Evolutionary conservation across 192 early-diverging fungal species (phyloP), one percentile per base, ranked within the genome.

Genomic region (Paraglomus brasilianum): DNA sequence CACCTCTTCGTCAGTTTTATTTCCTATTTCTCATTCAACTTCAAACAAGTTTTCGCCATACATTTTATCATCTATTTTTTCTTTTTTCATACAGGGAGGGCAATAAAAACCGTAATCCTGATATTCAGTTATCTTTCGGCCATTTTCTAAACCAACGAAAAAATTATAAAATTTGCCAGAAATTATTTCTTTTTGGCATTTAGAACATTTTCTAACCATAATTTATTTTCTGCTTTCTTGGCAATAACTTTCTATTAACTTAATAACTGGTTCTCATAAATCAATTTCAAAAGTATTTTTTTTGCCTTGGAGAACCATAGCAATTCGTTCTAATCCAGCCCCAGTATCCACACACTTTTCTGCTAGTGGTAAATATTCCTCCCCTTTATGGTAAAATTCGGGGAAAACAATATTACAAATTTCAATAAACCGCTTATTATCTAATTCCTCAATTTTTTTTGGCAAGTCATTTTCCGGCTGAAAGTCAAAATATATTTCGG

Each of bases 321-420:
- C 73, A 79, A 87, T 64, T 17, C 85, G 66, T 41, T 87, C 83
- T n/a, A 87, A 57, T 0, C 85, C 83, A 79, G 85, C 83, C 5
- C 85, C 83, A 10, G 85, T 87, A 60, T 87, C 83, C n/a, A 87
- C 74, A 65, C 85, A 87, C 1, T 80, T 75, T 24, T 75, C 74
- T 2, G 83, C 82, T 1, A 87, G 49, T 10, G 79, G 58, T 0
- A 87, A 47, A 21, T 76, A 45, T 1, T 83, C 80, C 10, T 83
- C 75, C 2, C 71, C 80, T n/a, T 72, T 72, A 5, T 80, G 59
- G 19, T 82, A 82, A 41, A 83, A 78, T 48, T 87, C 74, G 82
- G 83, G 85, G 70, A 85, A 87, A 3, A 87, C 83, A 46, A 87
- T 52, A 48, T 88, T 88, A 84, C 86, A 88, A 43, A 88, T 81